Evolutionary conservation across 169 alveolate species (phyloP).

Genomic region (Neospora caninum): DNA sequence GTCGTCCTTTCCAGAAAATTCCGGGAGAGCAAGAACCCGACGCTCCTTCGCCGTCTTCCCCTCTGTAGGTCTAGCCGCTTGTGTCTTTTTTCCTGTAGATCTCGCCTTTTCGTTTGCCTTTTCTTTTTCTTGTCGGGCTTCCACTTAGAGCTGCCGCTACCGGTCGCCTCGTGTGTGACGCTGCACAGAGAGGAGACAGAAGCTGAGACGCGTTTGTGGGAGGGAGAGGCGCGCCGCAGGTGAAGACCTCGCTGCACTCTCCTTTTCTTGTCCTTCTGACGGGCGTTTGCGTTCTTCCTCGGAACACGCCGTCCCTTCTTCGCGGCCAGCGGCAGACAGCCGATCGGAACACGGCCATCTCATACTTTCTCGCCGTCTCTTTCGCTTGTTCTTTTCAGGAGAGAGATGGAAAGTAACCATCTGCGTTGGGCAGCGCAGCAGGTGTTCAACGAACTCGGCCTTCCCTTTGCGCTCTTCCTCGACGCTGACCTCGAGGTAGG

Average conservation of each 20-base stretch:
- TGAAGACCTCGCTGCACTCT: too few species aligned
- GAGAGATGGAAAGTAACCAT: neutral
- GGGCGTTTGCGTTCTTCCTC: too few species aligned
- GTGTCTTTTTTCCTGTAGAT: neutral
- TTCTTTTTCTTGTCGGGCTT: neutral
- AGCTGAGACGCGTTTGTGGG: too few species aligned
- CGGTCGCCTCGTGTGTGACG: too few species aligned
- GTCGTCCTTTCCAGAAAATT: neutral
- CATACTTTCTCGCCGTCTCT: too few species aligned
- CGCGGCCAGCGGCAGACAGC: too few species aligned
- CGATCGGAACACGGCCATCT: too few species aligned
- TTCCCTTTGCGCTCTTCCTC: neutral
- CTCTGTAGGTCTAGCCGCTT: neutral
- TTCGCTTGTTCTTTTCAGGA: neutral
- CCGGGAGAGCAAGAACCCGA: neutral
- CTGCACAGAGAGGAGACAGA: too few species aligned
- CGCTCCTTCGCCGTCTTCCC: neutral
- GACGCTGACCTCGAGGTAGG: constrained; percentile 13
- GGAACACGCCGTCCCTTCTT: too few species aligned
- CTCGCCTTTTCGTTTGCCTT: neutral
- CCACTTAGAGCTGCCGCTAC: too few species aligned
- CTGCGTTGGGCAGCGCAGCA: neutral
- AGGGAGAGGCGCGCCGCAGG: too few species aligned
- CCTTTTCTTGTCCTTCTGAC: too few species aligned
- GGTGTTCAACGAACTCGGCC: neutral